These are phyloP conservation scores for Paraconiothyrium brasiliense DNA, from an alignment of 2,329 filamentous ascomycete genomes.

Conservation along the genomic window DNA sequence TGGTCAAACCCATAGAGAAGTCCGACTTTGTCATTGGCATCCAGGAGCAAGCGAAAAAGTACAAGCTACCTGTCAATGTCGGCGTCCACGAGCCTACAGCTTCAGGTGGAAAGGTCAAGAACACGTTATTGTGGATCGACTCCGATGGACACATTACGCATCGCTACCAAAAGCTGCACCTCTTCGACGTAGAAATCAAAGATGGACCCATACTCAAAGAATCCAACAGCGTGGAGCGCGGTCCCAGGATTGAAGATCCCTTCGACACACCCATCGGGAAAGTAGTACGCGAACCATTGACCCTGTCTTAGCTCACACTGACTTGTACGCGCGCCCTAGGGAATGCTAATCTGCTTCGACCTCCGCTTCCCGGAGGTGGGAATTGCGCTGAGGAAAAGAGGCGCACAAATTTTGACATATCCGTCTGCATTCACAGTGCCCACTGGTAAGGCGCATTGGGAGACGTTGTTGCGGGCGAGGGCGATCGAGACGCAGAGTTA, in stretches of 20 bases:
- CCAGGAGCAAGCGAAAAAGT: constrained; percentile 69
- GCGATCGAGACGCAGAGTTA: constrained; percentile 91
- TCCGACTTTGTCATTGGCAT: constrained; percentile 82
- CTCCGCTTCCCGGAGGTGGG: constrained; percentile 82
- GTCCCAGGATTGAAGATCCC: constrained; percentile 69
- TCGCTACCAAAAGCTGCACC: constrained; percentile 86
- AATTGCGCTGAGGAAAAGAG: constrained; percentile 70
- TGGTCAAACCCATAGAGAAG: constrained; percentile 71
- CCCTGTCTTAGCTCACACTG: too few species aligned
- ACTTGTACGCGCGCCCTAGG: constrained; percentile 43
- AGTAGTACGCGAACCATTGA: constrained; percentile 51
- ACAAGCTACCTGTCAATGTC: constrained; percentile 79
- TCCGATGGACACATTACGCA: constrained; percentile 66
- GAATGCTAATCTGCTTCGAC: constrained; percentile 89
- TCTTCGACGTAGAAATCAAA: constrained; percentile 78
- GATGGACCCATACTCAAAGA: constrained; percentile 69
- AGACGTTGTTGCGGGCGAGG: constrained; percentile 76
- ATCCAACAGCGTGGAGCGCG: constrained; percentile 74
- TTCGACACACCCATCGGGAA: constrained; percentile 78
- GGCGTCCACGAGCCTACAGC: constrained; percentile 73
- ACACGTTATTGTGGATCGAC: constrained; percentile 74
- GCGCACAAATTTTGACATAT: constrained; percentile 82
- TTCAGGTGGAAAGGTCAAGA: constrained; percentile 64
- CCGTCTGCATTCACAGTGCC: constrained; percentile 90
- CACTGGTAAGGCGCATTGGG: constrained; percentile 89